Evolutionary conservation across 2,329 filamentous ascomycete species (phyloP).

Genomic region (Emergomyces orientalis): DNA sequence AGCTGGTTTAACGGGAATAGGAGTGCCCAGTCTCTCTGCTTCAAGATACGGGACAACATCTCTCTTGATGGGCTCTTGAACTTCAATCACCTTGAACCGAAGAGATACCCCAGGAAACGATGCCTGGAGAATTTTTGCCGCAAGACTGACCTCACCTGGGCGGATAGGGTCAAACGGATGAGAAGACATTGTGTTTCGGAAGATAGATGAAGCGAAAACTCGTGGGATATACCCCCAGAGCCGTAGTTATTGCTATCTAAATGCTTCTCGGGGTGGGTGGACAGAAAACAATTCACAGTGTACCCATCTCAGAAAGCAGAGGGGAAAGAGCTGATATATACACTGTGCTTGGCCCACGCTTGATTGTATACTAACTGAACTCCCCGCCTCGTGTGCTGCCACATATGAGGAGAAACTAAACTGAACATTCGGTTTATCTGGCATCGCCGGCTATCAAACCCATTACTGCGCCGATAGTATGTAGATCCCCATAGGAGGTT

Average conservation of each 20-base stretch:
- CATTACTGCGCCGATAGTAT: not conserved
- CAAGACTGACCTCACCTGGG: slow-evolving; percentile 32
- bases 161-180: slow-evolving; percentile 36
- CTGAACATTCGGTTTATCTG: not conserved
- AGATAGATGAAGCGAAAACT: not conserved
- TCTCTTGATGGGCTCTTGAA: slow-evolving; percentile 55
- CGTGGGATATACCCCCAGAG: not conserved
- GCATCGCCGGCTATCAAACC: not conserved
- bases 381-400: too few relatives aligned
- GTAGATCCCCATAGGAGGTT: not conserved
- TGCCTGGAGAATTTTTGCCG: slow-evolving; percentile 30
- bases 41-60: slow-evolving; percentile 52
- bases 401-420: not conserved
- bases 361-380: too few relatives aligned
- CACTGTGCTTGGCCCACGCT: too few relatives aligned
- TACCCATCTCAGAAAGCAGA: not conserved
- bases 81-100: slow-evolving; percentile 56
- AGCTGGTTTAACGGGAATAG: slow-evolving; percentile 43
- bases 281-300: not conserved
- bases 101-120: slow-evolving; percentile 30
- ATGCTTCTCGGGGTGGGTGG: not conserved
- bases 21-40: slow-evolving; percentile 48
- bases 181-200: slow-evolving; percentile 4
- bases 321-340: not conserved
- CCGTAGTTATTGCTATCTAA: not conserved